Percentiles rank a stretch among this genome's conserved stretches.
phyloP scores from a whole-genome alignment of 1,139 yeast genomes.

The Eremothecium sinecaudum region DNA sequence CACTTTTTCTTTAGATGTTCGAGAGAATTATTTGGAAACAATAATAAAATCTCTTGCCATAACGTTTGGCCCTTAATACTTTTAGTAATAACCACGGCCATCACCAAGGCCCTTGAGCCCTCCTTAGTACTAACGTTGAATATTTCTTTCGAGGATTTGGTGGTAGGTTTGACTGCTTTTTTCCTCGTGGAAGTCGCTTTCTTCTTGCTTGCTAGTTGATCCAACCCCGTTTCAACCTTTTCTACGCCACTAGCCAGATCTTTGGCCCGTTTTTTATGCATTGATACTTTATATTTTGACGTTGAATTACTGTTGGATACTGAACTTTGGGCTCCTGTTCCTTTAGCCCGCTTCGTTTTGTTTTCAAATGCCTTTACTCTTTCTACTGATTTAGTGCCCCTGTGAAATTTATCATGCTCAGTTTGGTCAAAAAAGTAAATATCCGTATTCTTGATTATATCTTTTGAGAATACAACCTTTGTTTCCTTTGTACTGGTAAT shows the following conservation, averaged over 20 bases:
- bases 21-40: constrained; percentile 28
- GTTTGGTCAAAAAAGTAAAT: constrained; percentile 30
- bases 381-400: constrained; percentile 25
- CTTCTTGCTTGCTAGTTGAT: background rate
- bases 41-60: constrained; percentile 25
- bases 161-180: constrained; percentile 25
- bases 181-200: constrained; percentile 18
- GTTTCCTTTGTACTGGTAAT: constrained; percentile 21
- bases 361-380: constrained; percentile 27
- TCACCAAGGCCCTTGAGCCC: constrained; percentile 24
- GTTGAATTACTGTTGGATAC: background rate
- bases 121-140: constrained; percentile 20
- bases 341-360: background rate
- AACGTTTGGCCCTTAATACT: constrained; percentile 29
- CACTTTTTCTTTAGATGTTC: constrained; percentile 29
- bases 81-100: constrained; percentile 28
- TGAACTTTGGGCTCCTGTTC: background rate
- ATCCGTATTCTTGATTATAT: constrained; percentile 26
- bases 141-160: constrained; percentile 23
- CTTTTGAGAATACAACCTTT: constrained; percentile 20
- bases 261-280: constrained; percentile 1
- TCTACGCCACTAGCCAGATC: background rate
- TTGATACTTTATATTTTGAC: background rate
- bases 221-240: too few species aligned
- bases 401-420: constrained; percentile 25